Evolutionary conservation across 306 rosid species (phyloP), one percentile per base, ranked within the genome.

Genomic region (Rosa multiflora): DNA sequence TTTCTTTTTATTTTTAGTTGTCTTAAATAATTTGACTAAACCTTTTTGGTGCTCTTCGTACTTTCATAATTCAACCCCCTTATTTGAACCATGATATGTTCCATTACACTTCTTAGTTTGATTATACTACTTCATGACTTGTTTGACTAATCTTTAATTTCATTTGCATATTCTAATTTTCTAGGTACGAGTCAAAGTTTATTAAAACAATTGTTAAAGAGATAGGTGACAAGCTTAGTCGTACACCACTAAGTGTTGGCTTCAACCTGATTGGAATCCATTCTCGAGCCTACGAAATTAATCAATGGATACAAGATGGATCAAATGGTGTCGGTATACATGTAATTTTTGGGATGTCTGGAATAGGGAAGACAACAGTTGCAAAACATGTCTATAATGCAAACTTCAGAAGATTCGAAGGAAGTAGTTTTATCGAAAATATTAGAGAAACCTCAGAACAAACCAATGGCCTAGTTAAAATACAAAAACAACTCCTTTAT

Each of bases 391-490:
- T 74, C 5, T 74, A 56, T 13, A 58, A 58, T 58, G 14, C 69
- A 21, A 74, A 74, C 26, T 74, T 40, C 32, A 13, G 0, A 1
- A 42, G 17, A 4, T 74, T 74, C 3, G 10, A 59, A 42, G 56
- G 23, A 74, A 74, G 78, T 15, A 74, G 78, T 26, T 74, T 74
- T 56, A 2, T 74, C 23, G 78, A 58, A 59, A 74, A 74, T 9
- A 74, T 74, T 0, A 74, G 23, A 42, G 53, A 74, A 13, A 58
- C 3, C 1, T 4, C 78, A 4, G 1, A 23, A 4, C 78, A 26
- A 40, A 32, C 7, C 1, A 74, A 42, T 4, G 78, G 78, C 5
- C 17, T 74, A 2, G 43, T 74, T 14, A 48, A 58, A 23, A 3
- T 74, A 58, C 78, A 58, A 58, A 7, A 4, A 15, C 78, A 74